Evolutionary conservation across 73 alveolate species (phyloP).

Genomic region (Paraurostyla sp.): DNA sequence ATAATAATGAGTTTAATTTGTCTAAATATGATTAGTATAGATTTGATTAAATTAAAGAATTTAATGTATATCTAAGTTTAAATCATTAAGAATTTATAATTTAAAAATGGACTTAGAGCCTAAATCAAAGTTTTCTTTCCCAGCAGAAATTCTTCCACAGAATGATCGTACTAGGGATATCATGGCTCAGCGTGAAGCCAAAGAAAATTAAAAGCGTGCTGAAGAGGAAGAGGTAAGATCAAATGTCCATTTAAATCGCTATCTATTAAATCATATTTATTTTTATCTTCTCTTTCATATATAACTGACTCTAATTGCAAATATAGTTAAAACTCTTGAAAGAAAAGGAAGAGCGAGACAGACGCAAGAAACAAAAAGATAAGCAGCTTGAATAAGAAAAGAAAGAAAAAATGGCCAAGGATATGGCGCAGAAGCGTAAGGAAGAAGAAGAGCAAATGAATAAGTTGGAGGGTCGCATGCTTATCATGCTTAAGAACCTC

Average conservation of each 20-base stretch:
- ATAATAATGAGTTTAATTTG: too few relatives aligned
- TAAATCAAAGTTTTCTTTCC: conserved; percentile 44
- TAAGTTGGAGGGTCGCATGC: conserved; percentile 80
- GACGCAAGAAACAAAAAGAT: conserved; percentile 74
- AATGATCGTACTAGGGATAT: conserved; percentile 72
- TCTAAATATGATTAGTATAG: too few relatives aligned
- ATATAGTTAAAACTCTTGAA: conserved; percentile 59
- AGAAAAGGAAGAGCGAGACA: conserved; percentile 57
- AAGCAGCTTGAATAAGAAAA: conserved; percentile 61
- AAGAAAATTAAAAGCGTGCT: conserved; percentile 43
- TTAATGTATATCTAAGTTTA: too few relatives aligned
- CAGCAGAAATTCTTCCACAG: conserved; percentile 73
- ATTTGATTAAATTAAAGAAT: too few relatives aligned
- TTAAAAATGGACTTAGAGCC: conserved; percentile 42
- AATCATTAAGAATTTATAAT: conserved; percentile 15
- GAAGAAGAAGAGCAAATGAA: conserved; percentile 80
- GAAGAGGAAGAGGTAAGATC: conserved; percentile 46
- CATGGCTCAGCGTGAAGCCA: conserved; percentile 29
- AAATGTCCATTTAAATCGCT: neutral
- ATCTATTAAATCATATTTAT: neutral
- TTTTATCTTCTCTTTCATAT: neutral
- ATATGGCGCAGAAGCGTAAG: conserved; percentile 58
- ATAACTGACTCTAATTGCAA: neutral
- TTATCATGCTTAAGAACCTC: conserved; percentile 69
- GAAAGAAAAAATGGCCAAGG: conserved; percentile 75